Base-by-base conservation (phyloP, 495 filamentous ascomycete species). In the Apiosordaria backusii region DNA sequence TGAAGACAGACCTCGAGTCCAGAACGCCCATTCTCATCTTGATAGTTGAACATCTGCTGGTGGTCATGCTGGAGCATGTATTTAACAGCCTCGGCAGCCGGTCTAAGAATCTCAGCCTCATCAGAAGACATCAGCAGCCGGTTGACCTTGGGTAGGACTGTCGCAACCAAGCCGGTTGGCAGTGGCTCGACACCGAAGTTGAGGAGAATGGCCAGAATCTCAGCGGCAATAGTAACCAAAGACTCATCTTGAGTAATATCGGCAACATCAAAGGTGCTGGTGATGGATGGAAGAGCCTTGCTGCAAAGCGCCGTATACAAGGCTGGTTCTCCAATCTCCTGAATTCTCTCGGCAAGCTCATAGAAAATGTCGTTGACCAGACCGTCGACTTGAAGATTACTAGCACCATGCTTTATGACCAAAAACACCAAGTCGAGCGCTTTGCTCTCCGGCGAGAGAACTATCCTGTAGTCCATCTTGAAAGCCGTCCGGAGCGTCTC, bases 331-430 rank as follows among this genome's bases (percentile, higher is more conserved):
- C 87, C 75, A 67, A 97, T 64, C 13, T 68, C 64, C 50, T 66
- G 52, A 50, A 70, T 84, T 4, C 84, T 83, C 27, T 85, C 83
- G 0, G 89, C 88, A 66, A 97, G 87, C 50, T 93, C 90, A 77
- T 97, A 93, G 72, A 99, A 96, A 0, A 92, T 87, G 75, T 98
- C 96, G 64, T 85, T 90, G 18, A 97, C 89, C 21, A 96, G 82
- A 79, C 89, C 84, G 1, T 87, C 88, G 50, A 96, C 81, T 75
- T 97, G 91, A 81, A 92, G 94, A 78, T 95, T 97, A 35, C 84
- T 86, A 0, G 93, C 90, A 22, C 92, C 93, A 72, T 92, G 89
- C 73, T 89, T 92, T 52, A 91, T 95, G 68, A 99, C 84, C 50
- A 88, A 87, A 77, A 99, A 97, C 40, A 98, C 85, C 35, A 97